Base-by-base conservation (phyloP, 257 asterid genomes). In the Jaltomata sinuosa region DNA sequence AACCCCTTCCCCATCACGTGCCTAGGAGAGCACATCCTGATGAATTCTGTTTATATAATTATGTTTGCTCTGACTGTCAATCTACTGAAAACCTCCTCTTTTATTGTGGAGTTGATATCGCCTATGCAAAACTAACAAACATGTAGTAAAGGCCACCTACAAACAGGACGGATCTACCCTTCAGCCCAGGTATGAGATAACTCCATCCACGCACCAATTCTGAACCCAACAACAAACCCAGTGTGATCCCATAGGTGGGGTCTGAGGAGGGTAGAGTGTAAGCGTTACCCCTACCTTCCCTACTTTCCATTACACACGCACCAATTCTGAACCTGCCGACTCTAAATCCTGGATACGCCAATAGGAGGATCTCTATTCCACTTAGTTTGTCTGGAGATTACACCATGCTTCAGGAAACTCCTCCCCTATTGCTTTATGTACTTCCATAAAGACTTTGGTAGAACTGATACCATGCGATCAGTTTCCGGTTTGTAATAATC, bases 61-160 rank as follows among this genome's bases (percentile, higher is more conserved):
- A 22, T 57, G n/a, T 57, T 57, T 57, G n/a, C 15, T 21, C 65
- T n/a, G 14, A 9, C 5, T 1, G 6, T 8, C 65, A 57, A 57
- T 57, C 65, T n/a, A 22, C 31, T n/a, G 31, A 5, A 11, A 57
- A 8, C 14, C 65, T 57, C 14, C 65, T n/a, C 31, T 57, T 10
- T 57, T 55, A 83, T 95, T 93, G 29, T 18, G 29, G 31, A 34
- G 1, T 19, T 68, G 5, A 68, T 68, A 19, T 68, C 14, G 16
- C 50, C 78, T 34, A 68, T 36, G 78, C 11, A 45, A 68, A 68
- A 19, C 45, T 65, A 8, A 67, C 8, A 34, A 8, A 68, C 10
- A 9, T 36, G 78, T 19, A 19, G 78, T 34, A 19, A 68, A 68
- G 78, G 29, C 50, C 50, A 68, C 9, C 50, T 19, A 68, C 50